Evolutionary conservation across 2,329 filamentous ascomycete genomes (phyloP).

Genomic region (Trichoderma arundinaceum): DNA sequence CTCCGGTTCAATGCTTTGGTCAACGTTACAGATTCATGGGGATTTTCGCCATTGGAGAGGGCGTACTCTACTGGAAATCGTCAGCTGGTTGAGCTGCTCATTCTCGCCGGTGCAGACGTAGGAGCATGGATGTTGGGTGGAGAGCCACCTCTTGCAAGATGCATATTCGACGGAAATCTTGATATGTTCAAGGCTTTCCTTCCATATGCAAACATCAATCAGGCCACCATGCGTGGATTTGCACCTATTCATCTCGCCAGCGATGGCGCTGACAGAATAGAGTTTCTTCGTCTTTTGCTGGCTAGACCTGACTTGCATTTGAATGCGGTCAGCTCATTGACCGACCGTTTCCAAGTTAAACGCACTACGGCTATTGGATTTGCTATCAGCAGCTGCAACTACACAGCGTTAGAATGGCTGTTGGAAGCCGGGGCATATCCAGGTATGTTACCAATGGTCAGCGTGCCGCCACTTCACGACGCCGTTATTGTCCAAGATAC

Average conservation of each 20-base stretch:
- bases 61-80: conserved; percentile 28
- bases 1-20: conserved; percentile 33
- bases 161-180: conserved; percentile 25
- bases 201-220: conserved; percentile 27
- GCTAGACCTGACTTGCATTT: conserved; percentile 23
- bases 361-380: conserved; percentile 27
- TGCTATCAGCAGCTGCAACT: conserved; percentile 30
- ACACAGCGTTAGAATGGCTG: conserved; percentile 32
- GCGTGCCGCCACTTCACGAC: conserved; percentile 27
- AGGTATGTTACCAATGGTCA: conserved; percentile 28
- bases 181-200: conserved; percentile 32
- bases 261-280: conserved; percentile 22
- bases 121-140: conserved; percentile 28
- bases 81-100: conserved; percentile 31
- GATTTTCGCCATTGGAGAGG: conserved; percentile 31
- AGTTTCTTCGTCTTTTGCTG: conserved; percentile 32
- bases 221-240: conserved; percentile 17
- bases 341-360: neutral
- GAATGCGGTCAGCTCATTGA: conserved; percentile 15
- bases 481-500: conserved; percentile 26
- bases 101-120: conserved; percentile 32
- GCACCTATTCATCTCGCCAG: conserved; percentile 30
- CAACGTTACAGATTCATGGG: conserved; percentile 30
- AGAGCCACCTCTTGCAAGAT: conserved; percentile 28
- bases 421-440: conserved; percentile 33